phyloP scores from a whole-genome alignment of 192 early-diverging fungal genomes.

The Podila epicladia region DNA sequence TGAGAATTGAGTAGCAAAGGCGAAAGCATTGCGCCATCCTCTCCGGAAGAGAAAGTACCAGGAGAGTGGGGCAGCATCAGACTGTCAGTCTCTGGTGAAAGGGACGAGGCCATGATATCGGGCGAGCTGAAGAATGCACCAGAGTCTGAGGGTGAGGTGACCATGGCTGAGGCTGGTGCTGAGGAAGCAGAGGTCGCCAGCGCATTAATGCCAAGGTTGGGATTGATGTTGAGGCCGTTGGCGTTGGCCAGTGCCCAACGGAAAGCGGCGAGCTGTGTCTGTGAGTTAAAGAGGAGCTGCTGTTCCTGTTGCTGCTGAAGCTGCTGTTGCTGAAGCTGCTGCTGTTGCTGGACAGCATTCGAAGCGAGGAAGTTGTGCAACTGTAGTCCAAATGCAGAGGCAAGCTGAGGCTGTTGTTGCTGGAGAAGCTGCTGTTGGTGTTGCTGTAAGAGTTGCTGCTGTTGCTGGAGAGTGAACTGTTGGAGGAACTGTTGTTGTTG shows the following conservation, averaged over 20 bases:
- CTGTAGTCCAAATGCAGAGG: conserved; percentile 34
- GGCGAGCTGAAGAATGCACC: conserved; percentile 47
- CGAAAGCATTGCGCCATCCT: conserved; percentile 32
- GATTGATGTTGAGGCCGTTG: conserved; percentile 7
- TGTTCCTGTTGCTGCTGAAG: conserved; percentile 42
- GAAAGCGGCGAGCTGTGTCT: conserved; percentile 40
- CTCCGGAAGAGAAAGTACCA: conserved; percentile 26
- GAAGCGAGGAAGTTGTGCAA: conserved; percentile 39
- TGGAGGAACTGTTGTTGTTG: conserved; percentile 25
- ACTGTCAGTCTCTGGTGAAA: conserved; percentile 34
- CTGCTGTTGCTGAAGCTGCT: conserved; percentile 37
- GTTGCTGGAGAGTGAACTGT: conserved; percentile 34
- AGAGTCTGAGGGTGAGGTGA: conserved; percentile 40
- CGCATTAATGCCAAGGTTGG: conserved; percentile 10
- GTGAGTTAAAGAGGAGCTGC: conserved; percentile 35
- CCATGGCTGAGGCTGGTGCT: background rate
- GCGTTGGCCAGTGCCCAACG: conserved; percentile 31
- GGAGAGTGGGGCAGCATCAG: conserved; percentile 46
- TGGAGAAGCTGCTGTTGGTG: conserved; percentile 15
- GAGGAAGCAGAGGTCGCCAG: background rate
- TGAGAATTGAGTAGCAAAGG: conserved; percentile 20
- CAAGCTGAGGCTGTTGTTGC: conserved; percentile 17
- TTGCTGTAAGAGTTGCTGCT: conserved; percentile 19
- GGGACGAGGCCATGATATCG: conserved; percentile 37
- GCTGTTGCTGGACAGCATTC: conserved; percentile 39